Evolutionary conservation across 495 filamentous ascomycete species (phyloP).

Genomic region (Astrocystis sublimbata): DNA sequence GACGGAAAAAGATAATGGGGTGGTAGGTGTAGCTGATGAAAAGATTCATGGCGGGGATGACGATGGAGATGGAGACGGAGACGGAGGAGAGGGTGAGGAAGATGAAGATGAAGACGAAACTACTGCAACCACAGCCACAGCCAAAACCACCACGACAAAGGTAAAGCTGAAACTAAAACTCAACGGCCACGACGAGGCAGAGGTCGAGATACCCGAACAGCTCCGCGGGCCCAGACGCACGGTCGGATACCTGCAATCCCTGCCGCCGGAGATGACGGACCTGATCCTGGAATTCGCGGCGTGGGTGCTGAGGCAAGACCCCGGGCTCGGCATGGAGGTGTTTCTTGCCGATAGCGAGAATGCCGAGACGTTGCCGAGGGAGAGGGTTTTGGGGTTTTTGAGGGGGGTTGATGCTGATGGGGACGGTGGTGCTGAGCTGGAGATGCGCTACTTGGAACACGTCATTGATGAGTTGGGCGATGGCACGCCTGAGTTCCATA

Average conservation of each 20-base stretch:
- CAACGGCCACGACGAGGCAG: constrained; percentile 27
- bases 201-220: constrained; percentile 56
- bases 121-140: too few relatives aligned
- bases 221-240: constrained; percentile 84
- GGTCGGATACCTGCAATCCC: constrained; percentile 83
- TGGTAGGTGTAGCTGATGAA: too few relatives aligned
- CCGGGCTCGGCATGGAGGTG: constrained; percentile 86
- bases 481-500: constrained; percentile 80
- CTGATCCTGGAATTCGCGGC: constrained; percentile 87
- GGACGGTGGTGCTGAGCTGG: constrained; percentile 65
- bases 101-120: too few relatives aligned
- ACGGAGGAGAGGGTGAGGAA: too few relatives aligned
- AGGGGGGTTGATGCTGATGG: constrained; percentile 62
- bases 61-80: too few relatives aligned
- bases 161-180: too few relatives aligned
- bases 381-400: constrained; percentile 73
- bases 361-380: constrained; percentile 82
- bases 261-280: constrained; percentile 85
- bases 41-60: too few relatives aligned
- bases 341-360: constrained; percentile 95
- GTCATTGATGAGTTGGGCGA: constrained; percentile 87
- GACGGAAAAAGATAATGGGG: too few relatives aligned
- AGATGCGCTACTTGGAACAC: constrained; percentile 86
- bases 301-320: constrained; percentile 77
- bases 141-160: too few relatives aligned